Conservation (phyloP, 1,139 yeast genomes). For the Suhomyces terraborum region DNA sequence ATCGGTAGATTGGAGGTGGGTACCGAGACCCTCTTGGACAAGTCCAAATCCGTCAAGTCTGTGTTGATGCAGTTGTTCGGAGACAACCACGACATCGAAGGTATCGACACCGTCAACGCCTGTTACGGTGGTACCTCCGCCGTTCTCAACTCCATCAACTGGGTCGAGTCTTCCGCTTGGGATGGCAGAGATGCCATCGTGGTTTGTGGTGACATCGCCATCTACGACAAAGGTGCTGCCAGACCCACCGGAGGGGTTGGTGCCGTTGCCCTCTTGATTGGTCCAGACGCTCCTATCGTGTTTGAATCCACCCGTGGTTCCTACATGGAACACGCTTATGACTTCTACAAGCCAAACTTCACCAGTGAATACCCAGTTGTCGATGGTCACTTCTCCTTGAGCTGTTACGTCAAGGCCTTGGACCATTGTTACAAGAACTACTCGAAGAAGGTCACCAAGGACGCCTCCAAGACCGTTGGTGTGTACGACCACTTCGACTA, state of each 20-base stretch:
- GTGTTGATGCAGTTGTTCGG: conserved; percentile 94
- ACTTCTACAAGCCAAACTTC: conserved; percentile 97
- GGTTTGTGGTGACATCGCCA: conserved; percentile 96
- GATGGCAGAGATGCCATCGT: conserved; percentile 98
- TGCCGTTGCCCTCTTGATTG: conserved; percentile 90
- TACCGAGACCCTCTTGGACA: conserved; percentile 95
- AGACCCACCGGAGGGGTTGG: conserved; percentile 99
- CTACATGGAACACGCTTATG: conserved; percentile 94
- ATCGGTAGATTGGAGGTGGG: conserved; percentile 98
- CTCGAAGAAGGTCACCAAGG: conserved; percentile 74
- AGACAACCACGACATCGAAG: conserved; percentile 89
- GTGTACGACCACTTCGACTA: conserved; percentile 78
- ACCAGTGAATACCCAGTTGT: conserved; percentile 96
- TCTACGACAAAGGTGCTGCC: conserved; percentile 95
- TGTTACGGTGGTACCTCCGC: conserved; percentile 99
- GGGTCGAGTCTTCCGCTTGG: conserved; percentile 97
- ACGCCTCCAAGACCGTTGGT: conserved; percentile 58
- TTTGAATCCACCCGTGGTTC: conserved; percentile 88
- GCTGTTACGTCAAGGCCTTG: conserved; percentile 92
- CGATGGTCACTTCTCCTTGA: conserved; percentile 93
- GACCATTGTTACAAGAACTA: conserved; percentile 84
- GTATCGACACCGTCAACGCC: conserved; percentile 94
- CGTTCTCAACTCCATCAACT: conserved; percentile 87
- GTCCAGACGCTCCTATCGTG: conserved; percentile 97
- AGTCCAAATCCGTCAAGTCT: conserved; percentile 95